Evolutionary conservation across 352 stramenopile species (phyloP).

Genomic region (Phytopythium helicoides): DNA sequence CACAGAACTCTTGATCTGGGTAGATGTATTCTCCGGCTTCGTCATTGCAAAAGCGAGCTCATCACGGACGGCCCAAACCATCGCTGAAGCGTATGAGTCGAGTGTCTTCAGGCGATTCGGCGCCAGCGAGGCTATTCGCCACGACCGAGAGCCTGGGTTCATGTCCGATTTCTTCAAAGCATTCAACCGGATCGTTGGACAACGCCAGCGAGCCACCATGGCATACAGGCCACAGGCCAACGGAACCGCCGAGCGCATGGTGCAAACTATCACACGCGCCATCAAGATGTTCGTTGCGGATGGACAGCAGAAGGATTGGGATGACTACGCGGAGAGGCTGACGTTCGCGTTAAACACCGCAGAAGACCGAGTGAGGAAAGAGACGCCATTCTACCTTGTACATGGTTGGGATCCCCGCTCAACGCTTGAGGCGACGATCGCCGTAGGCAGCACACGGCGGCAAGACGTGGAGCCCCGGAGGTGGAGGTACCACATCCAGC

Average conservation of each 20-base stretch:
- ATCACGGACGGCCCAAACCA: too few species aligned
- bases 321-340: too few species aligned
- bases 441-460: background rate
- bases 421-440: too few species aligned
- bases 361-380: background rate
- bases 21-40: too few species aligned
- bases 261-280: too few species aligned
- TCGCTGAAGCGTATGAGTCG: too few species aligned
- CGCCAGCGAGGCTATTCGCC: conserved; percentile 10
- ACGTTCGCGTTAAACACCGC: too few species aligned
- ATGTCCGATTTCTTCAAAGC: conserved; percentile 9
- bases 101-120: too few species aligned
- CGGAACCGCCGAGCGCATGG: conserved; percentile 4
- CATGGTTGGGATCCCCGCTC: conserved; percentile 14
- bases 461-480: background rate
- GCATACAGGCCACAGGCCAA: conserved; percentile 16
- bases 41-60: too few species aligned
- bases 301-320: too few species aligned
- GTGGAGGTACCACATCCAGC: conserved; percentile 3
- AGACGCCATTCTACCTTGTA: conserved; percentile 17
- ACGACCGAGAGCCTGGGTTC: conserved; percentile 12
- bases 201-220: conserved; percentile 2
- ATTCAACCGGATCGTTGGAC: conserved; percentile 6
- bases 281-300: too few species aligned
- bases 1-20: too few species aligned